phyloP scores from a whole-genome alignment of 768 basidiomycete genomes.

The Leccinum ochraceum region DNA sequence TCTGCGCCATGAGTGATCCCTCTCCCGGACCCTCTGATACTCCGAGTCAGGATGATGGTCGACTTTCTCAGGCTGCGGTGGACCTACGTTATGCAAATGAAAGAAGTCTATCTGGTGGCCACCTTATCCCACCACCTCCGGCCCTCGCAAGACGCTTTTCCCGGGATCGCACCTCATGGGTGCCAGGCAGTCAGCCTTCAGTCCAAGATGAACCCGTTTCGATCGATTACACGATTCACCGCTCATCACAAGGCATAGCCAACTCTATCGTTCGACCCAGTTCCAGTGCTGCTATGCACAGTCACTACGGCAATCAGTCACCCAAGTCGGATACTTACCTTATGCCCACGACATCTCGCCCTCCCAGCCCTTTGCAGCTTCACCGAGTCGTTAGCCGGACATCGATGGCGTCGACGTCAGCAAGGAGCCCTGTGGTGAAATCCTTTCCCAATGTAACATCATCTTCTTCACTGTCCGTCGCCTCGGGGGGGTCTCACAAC shows the following conservation, averaged over 20 bases:
- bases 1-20: slow-evolving; percentile 22
- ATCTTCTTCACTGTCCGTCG: not conserved
- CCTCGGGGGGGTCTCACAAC: slow-evolving; percentile 13
- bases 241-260: not conserved
- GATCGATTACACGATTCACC: not conserved
- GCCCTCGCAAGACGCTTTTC: not conserved
- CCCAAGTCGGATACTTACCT: not conserved
- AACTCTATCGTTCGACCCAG: not conserved
- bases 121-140: not conserved
- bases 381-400: not conserved
- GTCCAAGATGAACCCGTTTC: not conserved
- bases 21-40: not conserved
- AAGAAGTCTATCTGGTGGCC: not conserved
- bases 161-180: not conserved
- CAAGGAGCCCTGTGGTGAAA: not conserved
- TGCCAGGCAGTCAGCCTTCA: not conserved
- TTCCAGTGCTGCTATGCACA: not conserved
- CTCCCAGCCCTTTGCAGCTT: not conserved
- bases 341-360: not conserved
- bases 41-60: not conserved
- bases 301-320: not conserved
- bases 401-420: not conserved
- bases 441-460: not conserved
- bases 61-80: slow-evolving; percentile 6
- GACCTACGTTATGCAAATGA: slow-evolving; percentile 1